Conservation (phyloP, 768 basidiomycete genomes). For the Boletus pseudopeckii region DNA sequence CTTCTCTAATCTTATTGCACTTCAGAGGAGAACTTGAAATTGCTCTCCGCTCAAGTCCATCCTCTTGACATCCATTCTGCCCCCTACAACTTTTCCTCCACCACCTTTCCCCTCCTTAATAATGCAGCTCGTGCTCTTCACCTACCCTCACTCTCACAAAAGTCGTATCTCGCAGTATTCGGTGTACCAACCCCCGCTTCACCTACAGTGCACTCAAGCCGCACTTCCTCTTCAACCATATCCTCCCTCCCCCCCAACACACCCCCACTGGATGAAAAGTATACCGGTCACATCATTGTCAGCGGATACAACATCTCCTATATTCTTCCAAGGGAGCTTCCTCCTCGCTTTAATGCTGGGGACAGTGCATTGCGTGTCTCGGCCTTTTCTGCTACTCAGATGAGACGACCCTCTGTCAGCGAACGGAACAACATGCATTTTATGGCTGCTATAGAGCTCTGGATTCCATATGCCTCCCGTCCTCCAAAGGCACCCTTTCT, state of each 20-base stretch:
- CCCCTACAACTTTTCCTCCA: conserved; percentile 73
- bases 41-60: conserved; percentile 69
- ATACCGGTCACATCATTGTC: conserved; percentile 72
- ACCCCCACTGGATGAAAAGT: conserved; percentile 58
- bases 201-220: conserved; percentile 30
- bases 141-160: conserved; percentile 55
- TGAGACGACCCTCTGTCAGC: conserved; percentile 50
- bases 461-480: conserved; percentile 62
- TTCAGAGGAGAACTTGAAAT: conserved; percentile 76
- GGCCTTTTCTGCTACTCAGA: conserved; percentile 28
- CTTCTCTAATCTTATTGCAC: conserved; percentile 1
- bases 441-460: conserved; percentile 78
- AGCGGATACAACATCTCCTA: conserved; percentile 76
- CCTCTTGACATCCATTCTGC: conserved; percentile 67
- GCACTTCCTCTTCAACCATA: conserved; percentile 37
- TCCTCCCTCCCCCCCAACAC: conserved; percentile 23
- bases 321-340: conserved; percentile 67
- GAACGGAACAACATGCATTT: conserved; percentile 65
- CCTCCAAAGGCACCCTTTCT: conserved; percentile 76
- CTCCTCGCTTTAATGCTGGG: conserved; percentile 28
- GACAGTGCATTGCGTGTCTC: conserved; percentile 24
- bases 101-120: conserved; percentile 58
- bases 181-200: conserved; percentile 38
- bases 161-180: conserved; percentile 60
- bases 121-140: conserved; percentile 68